Conservation (phyloP, 78 protist species). For the Emiliania huxleyi region DNA sequence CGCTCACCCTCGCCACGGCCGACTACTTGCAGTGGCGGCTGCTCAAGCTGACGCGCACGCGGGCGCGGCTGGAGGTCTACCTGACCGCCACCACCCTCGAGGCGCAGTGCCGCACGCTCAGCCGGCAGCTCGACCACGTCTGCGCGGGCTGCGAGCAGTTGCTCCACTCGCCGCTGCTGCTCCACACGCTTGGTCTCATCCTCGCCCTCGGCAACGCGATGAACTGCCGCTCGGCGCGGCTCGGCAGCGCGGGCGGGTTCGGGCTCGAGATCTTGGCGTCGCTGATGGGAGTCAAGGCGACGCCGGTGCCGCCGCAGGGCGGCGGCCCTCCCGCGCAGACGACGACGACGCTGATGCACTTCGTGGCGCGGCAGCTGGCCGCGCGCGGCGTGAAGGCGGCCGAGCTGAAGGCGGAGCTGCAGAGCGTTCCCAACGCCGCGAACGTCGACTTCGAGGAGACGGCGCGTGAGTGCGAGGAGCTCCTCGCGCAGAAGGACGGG, state of each 20-base stretch:
- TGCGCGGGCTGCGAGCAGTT: neutral
- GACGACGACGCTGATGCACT: neutral
- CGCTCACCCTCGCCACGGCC: neutral
- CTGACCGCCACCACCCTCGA: neutral
- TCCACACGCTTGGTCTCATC: neutral
- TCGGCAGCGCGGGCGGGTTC: neutral
- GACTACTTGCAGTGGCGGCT: neutral
- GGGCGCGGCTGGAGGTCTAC: neutral
- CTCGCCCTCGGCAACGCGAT: slow-evolving; percentile 10
- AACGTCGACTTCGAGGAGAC: neutral
- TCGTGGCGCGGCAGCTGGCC: neutral
- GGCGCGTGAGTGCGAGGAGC: no score
- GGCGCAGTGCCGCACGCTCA: neutral
- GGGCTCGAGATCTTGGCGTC: neutral
- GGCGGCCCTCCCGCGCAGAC: no score
- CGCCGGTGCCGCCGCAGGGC: no score
- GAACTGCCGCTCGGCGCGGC: neutral
- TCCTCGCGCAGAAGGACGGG: no score
- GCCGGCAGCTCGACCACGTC: neutral
- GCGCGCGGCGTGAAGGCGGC: neutral
- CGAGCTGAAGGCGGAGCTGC: neutral
- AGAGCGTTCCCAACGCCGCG: neutral
- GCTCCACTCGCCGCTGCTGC: neutral
- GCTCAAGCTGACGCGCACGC: neutral
- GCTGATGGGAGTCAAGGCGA: neutral